Evolutionary conservation across 805 yeast species (phyloP), one percentile per base, ranked within the genome.

Genomic region (Myxozyma melibiosi): DNA sequence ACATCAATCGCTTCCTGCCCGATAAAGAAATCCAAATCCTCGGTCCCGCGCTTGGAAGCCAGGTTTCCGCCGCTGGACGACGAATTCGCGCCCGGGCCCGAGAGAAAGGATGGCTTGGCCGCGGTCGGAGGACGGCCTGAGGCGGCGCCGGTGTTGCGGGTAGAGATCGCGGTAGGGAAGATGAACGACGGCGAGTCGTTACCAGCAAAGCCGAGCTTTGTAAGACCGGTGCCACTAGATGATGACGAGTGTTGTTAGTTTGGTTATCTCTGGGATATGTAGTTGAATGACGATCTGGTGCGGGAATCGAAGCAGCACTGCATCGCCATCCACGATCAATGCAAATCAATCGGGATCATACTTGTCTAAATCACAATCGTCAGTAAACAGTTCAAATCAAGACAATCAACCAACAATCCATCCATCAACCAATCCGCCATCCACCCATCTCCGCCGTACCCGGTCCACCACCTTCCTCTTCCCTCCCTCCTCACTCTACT

Each of bases 121-220:
- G 83, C 76, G 30, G 79, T 70, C n/a, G 76, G 63, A 39, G 68
- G 65, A 35, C 63, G 55, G 9, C 60, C 63, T 24, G 65, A 53
- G 43, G 73, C 66, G 55, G 71, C 69, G 42, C 67, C 66, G 18
- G 62, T 66, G 57, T 55, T 71, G 58, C 75, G 67, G 41, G 97
- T 91, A 25, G 95, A 85, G 72, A 94, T 94, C 4, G 97, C 98
- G 0, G 99, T 94, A 51, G 99, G 99, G 69, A 94, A 89, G 31
- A 94, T 90, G 81, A 88, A 94, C 3, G 97, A 91, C 39, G 99
- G 99, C 24, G 97, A 81, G 75, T 94, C 99, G 72, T 94, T 94
- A 55, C 99, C 99, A 66, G 99, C 99, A 76, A 91, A 94, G 27
- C 99, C 99, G 65, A 94, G 80, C 73, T 94, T 94, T 71, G 99